Base-by-base conservation (phyloP, 2,329 filamentous ascomycete genomes). In the Aspergillus ustus region DNA sequence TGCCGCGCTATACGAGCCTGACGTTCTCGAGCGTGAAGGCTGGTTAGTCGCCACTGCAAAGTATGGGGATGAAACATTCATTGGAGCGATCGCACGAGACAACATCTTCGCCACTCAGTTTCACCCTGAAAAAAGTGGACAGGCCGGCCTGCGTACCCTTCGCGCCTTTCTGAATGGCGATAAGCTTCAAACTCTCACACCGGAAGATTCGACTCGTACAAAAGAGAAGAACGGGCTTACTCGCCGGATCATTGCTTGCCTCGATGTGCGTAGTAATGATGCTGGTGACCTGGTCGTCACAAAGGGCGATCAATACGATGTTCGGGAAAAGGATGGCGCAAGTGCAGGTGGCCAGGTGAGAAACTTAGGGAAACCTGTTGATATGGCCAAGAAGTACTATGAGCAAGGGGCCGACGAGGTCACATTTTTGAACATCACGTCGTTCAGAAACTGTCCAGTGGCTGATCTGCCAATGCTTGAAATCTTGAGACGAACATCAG, bases 271-370 rank as follows among this genome's bases (percentile, higher is more conserved):
- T 48, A 87, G 93, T 57, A 99, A 99, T 77, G 95, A 99, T 76
- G 84, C 90, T 63, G 95, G 95, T 37, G 95, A 99, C 77, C 84
- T 99, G 9, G 95, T 99, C 0, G 95, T 99, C 43, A 99, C 95
- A 15, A 99, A 99, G 79, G 95, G 95, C 60, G 95, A 99, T 78
- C 94, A 98, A 77, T 99, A 99, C 80, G 95, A 99, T 72, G 95
- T 99, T 7, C 91, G 95, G 34, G 95, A 98, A 73, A 97, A 97
- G 79, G 82, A 83, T 22, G 83, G 80, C 15, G 82, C 83, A 60
- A 83, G 86, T 58, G 81, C 70, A 28, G 80, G 80, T 52, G 82
- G 85, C 20, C 77, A 85, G 68, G 93, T 99, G 40, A 89, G 95
- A 66, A 99, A 99, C 77, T 84, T 99, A 3, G 95, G 95, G 67